Evolutionary conservation across 768 basidiomycete species (phyloP), one percentile per base, ranked within the genome.

Genomic region (Lanmaoa pseudosensibilis): DNA sequence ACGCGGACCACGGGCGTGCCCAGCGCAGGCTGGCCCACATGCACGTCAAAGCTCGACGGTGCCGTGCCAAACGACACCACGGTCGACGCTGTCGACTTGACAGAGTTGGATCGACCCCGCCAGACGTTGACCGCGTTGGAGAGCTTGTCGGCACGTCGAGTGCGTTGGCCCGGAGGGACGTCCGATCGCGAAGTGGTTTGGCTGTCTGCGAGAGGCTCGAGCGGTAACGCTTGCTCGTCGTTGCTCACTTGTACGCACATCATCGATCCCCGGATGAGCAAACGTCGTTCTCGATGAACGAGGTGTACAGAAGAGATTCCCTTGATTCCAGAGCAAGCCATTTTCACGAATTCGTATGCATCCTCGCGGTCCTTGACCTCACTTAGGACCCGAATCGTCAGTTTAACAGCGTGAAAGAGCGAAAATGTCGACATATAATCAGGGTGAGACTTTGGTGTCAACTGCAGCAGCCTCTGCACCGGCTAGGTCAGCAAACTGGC

Each of bases 331-430:
- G 73, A 68, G 15, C 83, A 73, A 19, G 92, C 77, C 19, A 78
- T 71, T 67, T 88, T 89, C 34, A 91, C 76, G 37, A 83, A 71
- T n/a, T 86, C 84, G 66, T 94, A 92, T 58, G 93, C 91, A 50
- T 94, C 91, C 69, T 95, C 93, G 19, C 91, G 82, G 12, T 80
- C 72, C 66, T 94, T 94, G 59, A 95, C 92, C 64, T 93, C 92
- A 39, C 86, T 85, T 73, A 97, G 82, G 3, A 88, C 86, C 27
- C 84, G 82, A 56, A 95, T 85, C 41, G 87, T 80, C 59, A 86
- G 73, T 56, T 90, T 84, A 18, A 85, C 87, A 3, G 86, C 81
- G 57, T 86, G 82, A 23, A 86, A 74, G 57, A 84, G 78, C 16
- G 82, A 85, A 49, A 88, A 76, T 0, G 87, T 85, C 2, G 86